These are phyloP conservation scores for Boletus subparvulus DNA, from an alignment of 768 basidiomycete species.

Conservation along the genomic window DNA sequence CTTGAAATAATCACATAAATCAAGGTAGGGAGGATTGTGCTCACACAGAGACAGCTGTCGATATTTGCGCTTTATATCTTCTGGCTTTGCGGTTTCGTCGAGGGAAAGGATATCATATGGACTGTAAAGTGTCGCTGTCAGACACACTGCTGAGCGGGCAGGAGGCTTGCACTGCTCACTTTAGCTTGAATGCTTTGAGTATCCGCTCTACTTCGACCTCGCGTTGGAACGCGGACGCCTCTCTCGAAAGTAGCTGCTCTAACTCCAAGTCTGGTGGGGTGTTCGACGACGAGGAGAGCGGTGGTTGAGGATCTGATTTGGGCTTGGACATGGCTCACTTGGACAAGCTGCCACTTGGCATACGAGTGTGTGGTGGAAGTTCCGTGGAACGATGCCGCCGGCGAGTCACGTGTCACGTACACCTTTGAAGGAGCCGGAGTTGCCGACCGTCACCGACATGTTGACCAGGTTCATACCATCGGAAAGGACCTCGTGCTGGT, in stretches of 20 bases:
- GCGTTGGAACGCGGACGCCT: slow-evolving; percentile 82
- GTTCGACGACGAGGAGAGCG: slow-evolving; percentile 6
- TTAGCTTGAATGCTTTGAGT: slow-evolving; percentile 92
- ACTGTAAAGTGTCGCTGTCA: slow-evolving; percentile 39
- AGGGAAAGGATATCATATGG: slow-evolving; percentile 94
- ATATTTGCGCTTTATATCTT: slow-evolving; percentile 89
- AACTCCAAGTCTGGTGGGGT: slow-evolving; percentile 51
- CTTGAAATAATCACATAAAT: slow-evolving; percentile 1
- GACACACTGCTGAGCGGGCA: background rate
- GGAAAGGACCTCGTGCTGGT: background rate
- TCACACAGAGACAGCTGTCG: slow-evolving; percentile 81
- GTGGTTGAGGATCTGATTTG: slow-evolving; percentile 1
- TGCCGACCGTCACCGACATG: background rate
- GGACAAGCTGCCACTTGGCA: background rate
- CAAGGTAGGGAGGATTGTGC: slow-evolving; percentile 30
- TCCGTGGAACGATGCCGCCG: background rate
- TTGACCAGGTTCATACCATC: background rate
- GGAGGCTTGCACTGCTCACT: slow-evolving; percentile 52
- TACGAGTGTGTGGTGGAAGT: background rate
- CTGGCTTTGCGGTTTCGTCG: slow-evolving; percentile 61
- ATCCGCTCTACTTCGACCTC: slow-evolving; percentile 91
- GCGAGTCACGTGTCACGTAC: slow-evolving; percentile 18
- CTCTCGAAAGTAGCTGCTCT: slow-evolving; percentile 76
- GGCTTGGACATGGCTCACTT: slow-evolving; percentile 23
- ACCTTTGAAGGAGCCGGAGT: background rate